Evolutionary conservation across 2,329 filamentous ascomycete species (phyloP).

Genomic region (Trichoderma simmonsii): DNA sequence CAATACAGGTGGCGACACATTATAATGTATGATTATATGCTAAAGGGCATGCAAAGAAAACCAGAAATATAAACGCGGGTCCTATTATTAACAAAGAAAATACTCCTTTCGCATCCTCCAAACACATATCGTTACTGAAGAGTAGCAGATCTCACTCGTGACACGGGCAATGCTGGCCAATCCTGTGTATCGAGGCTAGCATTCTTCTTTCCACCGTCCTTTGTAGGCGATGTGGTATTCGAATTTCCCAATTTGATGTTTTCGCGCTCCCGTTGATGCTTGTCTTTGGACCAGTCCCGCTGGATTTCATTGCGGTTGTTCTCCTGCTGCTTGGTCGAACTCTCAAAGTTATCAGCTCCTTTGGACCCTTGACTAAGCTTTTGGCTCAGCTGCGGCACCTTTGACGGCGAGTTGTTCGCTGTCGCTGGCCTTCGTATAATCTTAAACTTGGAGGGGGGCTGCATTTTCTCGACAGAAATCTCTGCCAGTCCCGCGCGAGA

Average conservation of each 20-base stretch:
- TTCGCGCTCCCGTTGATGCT: background rate
- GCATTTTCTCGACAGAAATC: background rate
- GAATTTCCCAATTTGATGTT: background rate
- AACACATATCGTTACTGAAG: constrained; percentile 4
- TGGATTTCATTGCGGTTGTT: background rate
- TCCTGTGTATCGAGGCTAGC: constrained; percentile 22
- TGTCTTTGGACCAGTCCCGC: background rate
- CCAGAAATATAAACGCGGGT: background rate
- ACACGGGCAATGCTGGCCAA: constrained; percentile 28
- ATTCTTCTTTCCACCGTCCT: background rate
- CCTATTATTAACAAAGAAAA: background rate
- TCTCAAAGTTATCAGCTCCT: background rate
- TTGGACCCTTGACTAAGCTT: background rate
- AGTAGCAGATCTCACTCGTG: constrained; percentile 26
- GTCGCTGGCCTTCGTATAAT: background rate
- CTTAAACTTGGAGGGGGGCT: background rate
- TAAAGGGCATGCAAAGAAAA: background rate
- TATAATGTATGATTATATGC: background rate
- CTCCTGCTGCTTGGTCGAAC: background rate
- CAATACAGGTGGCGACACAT: background rate
- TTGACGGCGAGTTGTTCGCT: background rate
- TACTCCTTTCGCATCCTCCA: background rate
- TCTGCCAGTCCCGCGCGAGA: background rate
- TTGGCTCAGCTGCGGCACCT: background rate
- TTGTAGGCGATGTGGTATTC: background rate